phyloP scores from a whole-genome alignment of 257 asterid genomes.

The Solanum acaule region DNA sequence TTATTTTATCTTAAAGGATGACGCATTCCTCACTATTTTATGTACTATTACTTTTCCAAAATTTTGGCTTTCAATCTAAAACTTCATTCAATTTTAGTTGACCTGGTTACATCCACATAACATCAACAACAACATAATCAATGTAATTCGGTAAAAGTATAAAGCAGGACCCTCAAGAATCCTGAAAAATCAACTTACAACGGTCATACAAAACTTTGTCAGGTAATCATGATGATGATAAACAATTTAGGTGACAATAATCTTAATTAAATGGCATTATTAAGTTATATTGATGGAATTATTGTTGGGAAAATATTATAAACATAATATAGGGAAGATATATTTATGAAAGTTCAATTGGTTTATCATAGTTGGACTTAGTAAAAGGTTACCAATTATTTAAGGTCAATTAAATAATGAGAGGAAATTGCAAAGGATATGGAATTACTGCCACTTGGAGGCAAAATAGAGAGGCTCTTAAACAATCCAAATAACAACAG shows the following conservation, averaged over 20 bases:
- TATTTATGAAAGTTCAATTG: neutral
- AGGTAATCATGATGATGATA: neutral
- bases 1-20: neutral
- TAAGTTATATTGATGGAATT: neutral
- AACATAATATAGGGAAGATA: neutral
- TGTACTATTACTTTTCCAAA: neutral
- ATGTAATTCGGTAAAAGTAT: accelerated
- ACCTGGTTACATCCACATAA: neutral
- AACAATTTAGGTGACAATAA: neutral
- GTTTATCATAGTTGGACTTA: neutral
- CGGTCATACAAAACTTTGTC: neutral
- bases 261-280: neutral
- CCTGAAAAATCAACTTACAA: neutral
- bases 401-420: neutral
- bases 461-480: conserved; percentile 8
- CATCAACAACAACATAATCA: neutral
- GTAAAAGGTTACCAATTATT: neutral
- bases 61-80: neutral
- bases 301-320: neutral
- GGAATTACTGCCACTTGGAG: conserved; percentile 54
- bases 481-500: conserved; percentile 13
- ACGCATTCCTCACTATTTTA: neutral
- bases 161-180: accelerated
- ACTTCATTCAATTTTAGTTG: neutral
- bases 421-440: neutral